These are phyloP conservation scores for Gilbertella persicaria DNA, from an alignment of 371 early-diverging fungal genomes.

Conservation along the genomic window DNA sequence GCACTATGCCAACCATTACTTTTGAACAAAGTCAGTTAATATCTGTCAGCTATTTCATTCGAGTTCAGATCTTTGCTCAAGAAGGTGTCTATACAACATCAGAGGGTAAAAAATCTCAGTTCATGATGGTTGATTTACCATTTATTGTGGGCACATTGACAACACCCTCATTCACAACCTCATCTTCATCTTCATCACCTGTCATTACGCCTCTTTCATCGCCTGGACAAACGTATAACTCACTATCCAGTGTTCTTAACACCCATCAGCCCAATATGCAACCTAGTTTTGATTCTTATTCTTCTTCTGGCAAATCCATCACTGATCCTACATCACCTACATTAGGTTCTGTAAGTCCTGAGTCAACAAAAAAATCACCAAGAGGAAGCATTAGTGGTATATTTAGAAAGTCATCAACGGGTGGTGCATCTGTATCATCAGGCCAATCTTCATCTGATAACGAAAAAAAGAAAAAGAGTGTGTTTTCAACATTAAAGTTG, in stretches of 20 bases:
- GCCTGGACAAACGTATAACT: background rate
- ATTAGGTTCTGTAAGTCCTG: background rate
- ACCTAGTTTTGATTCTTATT: background rate
- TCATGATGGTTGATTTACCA: constrained; percentile 22
- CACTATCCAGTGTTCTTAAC: background rate
- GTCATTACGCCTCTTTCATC: background rate
- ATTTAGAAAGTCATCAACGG: constrained; percentile 14
- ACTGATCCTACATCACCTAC: background rate
- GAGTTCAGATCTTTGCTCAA: constrained; percentile 23
- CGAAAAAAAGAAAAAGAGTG: constrained; percentile 6
- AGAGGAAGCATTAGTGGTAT: constrained; percentile 5
- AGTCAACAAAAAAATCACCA: background rate
- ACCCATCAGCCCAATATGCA: background rate
- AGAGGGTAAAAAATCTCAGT: constrained; percentile 11
- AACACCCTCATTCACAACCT: background rate
- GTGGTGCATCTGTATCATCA: background rate
- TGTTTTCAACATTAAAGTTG: constrained; percentile 13
- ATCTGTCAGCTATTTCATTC: constrained; percentile 19
- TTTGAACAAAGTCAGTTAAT: constrained; percentile 23
- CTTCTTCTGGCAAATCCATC: background rate
- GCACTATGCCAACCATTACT: constrained; percentile 18
- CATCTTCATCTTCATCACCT: background rate
- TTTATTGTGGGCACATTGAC: constrained; percentile 21
- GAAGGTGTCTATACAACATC: constrained; percentile 16
- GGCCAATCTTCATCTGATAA: too few species aligned